phyloP scores from a whole-genome alignment of 1,284 basidiomycete genomes.

The Vanrija sp. region DNA sequence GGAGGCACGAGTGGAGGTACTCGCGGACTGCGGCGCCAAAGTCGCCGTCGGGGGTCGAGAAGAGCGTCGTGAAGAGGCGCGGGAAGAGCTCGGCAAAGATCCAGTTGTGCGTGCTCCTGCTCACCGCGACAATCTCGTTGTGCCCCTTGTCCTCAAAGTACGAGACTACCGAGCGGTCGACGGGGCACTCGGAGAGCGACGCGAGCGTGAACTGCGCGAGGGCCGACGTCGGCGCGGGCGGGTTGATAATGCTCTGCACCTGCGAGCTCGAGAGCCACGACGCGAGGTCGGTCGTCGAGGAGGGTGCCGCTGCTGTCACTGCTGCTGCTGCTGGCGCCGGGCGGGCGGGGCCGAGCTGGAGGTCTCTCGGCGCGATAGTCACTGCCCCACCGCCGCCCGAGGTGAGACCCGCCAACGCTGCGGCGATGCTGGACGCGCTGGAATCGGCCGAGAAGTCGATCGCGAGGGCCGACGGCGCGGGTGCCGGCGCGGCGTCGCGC shows the following conservation, averaged over 20 bases:
- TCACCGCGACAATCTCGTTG: slow-evolving; percentile 18
- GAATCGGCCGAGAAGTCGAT: too few species aligned
- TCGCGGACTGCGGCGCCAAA: slow-evolving; percentile 5
- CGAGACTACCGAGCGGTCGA: slow-evolving; percentile 12
- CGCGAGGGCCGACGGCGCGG: too few species aligned
- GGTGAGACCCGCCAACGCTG: too few species aligned
- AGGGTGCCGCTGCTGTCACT: too few species aligned
- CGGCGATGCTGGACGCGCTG: too few species aligned
- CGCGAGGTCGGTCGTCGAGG: too few species aligned
- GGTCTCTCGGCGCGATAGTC: too few species aligned
- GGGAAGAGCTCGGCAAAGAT: slow-evolving; percentile 21
- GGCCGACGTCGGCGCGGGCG: slow-evolving; percentile 1
- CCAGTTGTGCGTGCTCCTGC: slow-evolving; percentile 20
- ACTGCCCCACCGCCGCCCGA: too few species aligned
- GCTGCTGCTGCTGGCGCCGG: too few species aligned
- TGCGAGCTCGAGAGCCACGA: too few species aligned
- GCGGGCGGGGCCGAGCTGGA: too few species aligned
- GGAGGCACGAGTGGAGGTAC: slow-evolving; percentile 14
- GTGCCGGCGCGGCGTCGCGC: too few species aligned
- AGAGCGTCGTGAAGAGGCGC: slow-evolving; percentile 11
- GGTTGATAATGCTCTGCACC: not conserved
- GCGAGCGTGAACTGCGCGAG: slow-evolving; percentile 10
- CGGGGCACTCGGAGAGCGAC: not conserved
- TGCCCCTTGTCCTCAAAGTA: slow-evolving; percentile 20
- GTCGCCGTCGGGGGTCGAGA: slow-evolving; percentile 1